Evolutionary conservation across 2,329 filamentous ascomycete species (phyloP), one percentile per base, ranked within the genome.

Genomic region (Neopestalotiopsis rosae): DNA sequence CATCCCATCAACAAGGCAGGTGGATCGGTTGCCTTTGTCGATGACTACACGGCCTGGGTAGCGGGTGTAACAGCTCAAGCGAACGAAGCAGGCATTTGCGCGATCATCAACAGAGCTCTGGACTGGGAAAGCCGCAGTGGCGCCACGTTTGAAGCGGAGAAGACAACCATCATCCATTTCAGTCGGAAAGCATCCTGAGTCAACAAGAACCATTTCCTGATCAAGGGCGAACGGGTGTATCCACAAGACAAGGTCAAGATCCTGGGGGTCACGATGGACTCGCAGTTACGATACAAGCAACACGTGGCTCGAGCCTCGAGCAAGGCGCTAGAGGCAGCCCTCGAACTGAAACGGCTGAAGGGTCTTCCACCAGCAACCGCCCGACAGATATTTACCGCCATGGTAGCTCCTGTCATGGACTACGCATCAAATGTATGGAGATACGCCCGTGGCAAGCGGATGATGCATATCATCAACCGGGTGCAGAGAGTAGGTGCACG

Each of bases 121-220:
- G 66, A 72, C 6, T 77, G 68, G 24, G 72, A 76, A 63, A 68
- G 57, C 34, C 64, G 70, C 40, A 77, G 75, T 56, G 70, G 75
- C 14, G 71, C 73, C 32, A 74, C 71, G 10, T 75, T 78, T 30
- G 69, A 76, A 66, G 67, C n/a, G 20, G 71, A 75, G 10, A 77
- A 75, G 69, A 77, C 74, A 28, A 67, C 70, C 10, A 70, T 76
- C 49, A 75, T 76, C 12, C 67, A 74, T 64, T 74, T 76, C 49
- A 58, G 56, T 30, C 17, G 56, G 56, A 59, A 59, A 59, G 56
- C 17, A 9, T 13, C n/a, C 56, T 2, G 56, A 59, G 56, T 59
- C 4, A 30, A 59, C 13, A 30, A 59, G 12, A 30, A 24, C 24
- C 24, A 20, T 42, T 78, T 63, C 75, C 74, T 40, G 70, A 71